Evolutionary conservation across 345 rosid species (phyloP), one percentile per base, ranked within the genome.

Genomic region (Trapa incisa): DNA sequence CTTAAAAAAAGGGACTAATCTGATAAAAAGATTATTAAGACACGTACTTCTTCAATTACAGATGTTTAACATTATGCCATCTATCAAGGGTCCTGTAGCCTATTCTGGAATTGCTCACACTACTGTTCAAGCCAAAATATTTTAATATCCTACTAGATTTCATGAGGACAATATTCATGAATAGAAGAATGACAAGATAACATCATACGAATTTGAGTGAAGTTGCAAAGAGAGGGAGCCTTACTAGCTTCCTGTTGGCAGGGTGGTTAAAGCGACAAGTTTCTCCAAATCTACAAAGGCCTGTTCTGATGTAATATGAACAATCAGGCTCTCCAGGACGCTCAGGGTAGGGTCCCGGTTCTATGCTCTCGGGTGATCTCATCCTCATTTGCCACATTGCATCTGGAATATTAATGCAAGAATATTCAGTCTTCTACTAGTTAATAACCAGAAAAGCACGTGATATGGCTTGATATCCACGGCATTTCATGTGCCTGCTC

Each of bases 281-380:
- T 53, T 85, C 79, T 43, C 89, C 87, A 82, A 89, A 95, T 83
- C 98, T 86, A 78, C 99, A 95, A 67, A 95, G 94, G 54, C 99
- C 99, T 47, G 99, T 95, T 81, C 98, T 80, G 67, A 95, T 89
- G 75, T 95, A 95, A 80, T 89, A 91, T 74, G 98, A 86, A 78
- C 99, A 95, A 81, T 91, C 92, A 4, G 86, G 96, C 79, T 91
- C 98, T 65, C 99, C 99, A 53, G 90, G 89, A 62, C 92, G 88
- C 75, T 89, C 92, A 33, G 99, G 98, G 68, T 87, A 89, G 15
- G 87, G 74, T 70, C 92, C 83, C 37, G 88, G 47, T 77, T 95
- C 99, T 84, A 88, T 78, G n/a, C 80, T 68, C 82, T 89, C 99
- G 67, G 76, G 81, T 13, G 85, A 64, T 69, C 90, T 82, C 79